Evolutionary conservation across 1,139 yeast species (phyloP), one percentile per base, ranked within the genome.

Genomic region (Scheffersomyces illinoinensis): DNA sequence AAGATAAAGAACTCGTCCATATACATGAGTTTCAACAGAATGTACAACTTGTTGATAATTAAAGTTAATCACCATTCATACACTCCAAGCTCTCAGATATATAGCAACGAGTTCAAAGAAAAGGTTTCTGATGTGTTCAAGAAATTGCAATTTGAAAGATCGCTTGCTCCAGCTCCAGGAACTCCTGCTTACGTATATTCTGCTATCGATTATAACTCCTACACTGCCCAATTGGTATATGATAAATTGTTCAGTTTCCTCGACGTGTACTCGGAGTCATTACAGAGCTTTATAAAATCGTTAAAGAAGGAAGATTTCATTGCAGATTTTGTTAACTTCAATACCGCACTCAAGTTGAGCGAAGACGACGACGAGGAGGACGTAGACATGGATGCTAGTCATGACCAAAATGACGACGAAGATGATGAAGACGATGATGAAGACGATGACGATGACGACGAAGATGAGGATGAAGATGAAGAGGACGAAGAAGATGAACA

Each of bases 321-420:
- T 19, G 67, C 67, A 18, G 80, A 77, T 53, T 76, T 76, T 60
- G 67, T 73, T 52, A 71, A 75, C 59, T 73, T 71, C 57, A 71
- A 70, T 43, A 68, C 65, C 20, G 65, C 62, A 39, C 59, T 62
- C 53, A 58, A 54, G 19, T 56, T 58, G 24, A 61, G 56, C 10
- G 61, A 52, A 18, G 46, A 54, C 5, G 59, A 46, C n/a, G 57
- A 47, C 14, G 58, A 56, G 5, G 66, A 59, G 4, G 63, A 55
- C 1, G 70, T 60, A 5, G 65, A 58, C 1, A 66, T 58, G 10
- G 71, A 62, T 4, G 67, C 60, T 0, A 68, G 61, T 10, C 68
- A 65, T 5, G 64, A 64, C 6, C 65, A 64, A 2, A 61, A 54
- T 5, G 59, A 46, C n/a, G 57, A 47, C 14, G 58, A 56, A 6